phyloP scores from a whole-genome alignment of 768 basidiomycete genomes.

The Rhodocollybia butyracea region DNA sequence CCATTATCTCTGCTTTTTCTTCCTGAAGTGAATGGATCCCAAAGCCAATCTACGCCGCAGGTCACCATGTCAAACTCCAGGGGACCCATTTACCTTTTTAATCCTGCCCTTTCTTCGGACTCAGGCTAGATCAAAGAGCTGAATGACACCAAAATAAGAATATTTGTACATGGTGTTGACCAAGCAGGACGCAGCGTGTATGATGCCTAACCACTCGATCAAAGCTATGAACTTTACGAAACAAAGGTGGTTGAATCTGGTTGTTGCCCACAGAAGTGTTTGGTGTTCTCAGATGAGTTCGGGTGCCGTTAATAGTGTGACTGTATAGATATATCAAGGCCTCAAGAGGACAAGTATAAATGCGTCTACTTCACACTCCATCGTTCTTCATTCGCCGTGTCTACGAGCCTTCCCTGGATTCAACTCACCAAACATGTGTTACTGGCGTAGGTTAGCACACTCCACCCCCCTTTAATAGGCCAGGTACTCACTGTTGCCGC shows the following conservation, averaged over 20 bases:
- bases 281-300: background rate
- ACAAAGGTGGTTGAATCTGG: background rate
- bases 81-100: background rate
- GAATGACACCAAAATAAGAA: background rate
- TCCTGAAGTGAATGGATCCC: background rate
- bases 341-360: conserved; percentile 5
- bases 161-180: background rate
- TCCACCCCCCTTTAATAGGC: background rate
- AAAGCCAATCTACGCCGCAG: conserved; percentile 7
- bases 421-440: conserved; percentile 43
- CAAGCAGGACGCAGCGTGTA: too few species aligned
- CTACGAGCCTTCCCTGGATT: background rate
- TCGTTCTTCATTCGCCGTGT: conserved; percentile 12
- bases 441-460: conserved; percentile 51
- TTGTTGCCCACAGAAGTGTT: background rate
- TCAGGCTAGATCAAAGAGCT: background rate
- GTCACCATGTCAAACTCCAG: background rate
- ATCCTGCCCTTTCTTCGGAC: background rate
- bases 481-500: conserved; percentile 18
- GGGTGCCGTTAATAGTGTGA: conserved; percentile 5
- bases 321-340: background rate
- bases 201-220: too few species aligned
- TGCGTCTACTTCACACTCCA: background rate
- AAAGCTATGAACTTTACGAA: too few species aligned
- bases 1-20: background rate